These are phyloP conservation scores for Furcasterigmium sp. DNA, from an alignment of 2,329 filamentous ascomycete species.

Conservation along the genomic window DNA sequence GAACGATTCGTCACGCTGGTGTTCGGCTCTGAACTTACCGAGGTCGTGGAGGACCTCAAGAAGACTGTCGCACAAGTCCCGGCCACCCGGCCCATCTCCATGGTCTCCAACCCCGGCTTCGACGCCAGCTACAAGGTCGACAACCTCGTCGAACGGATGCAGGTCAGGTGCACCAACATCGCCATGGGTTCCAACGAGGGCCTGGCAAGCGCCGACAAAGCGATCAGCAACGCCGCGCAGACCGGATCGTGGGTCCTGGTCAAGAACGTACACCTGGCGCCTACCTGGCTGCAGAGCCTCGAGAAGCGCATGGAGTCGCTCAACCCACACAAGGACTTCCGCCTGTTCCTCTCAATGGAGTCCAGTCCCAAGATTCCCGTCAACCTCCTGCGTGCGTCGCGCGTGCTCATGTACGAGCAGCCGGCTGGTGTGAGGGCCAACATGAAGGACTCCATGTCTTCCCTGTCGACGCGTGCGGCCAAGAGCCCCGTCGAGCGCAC, in stretches of 20 bases:
- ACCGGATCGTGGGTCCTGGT: constrained; percentile 93
- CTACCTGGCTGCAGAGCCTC: constrained; percentile 92
- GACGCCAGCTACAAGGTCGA: constrained; percentile 99
- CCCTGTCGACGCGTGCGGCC: constrained; percentile 67
- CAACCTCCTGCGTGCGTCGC: constrained; percentile 86
- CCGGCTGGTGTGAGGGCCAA: constrained; percentile 94
- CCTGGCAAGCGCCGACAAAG: constrained; percentile 87
- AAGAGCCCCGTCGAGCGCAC: constrained; percentile 88
- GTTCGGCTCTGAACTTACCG: constrained; percentile 78
- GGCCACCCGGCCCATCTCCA: constrained; percentile 77
- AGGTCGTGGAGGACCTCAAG: constrained; percentile 79
- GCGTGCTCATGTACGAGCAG: constrained; percentile 96
- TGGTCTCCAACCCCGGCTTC: constrained; percentile 93
- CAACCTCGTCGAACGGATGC: constrained; percentile 78
- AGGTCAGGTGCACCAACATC: constrained; percentile 86
- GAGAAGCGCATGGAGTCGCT: constrained; percentile 96
- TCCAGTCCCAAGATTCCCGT: constrained; percentile 95
- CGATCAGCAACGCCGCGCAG: constrained; percentile 86
- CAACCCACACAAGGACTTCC: constrained; percentile 88
- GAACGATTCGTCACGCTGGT: constrained; percentile 86
- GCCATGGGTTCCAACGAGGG: constrained; percentile 99
- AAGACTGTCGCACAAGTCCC: constrained; percentile 81
- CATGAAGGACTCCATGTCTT: constrained; percentile 95
- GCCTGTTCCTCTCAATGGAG: constrained; percentile 97
- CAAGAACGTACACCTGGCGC: constrained; percentile 97